Base-by-base conservation (phyloP, 2,329 filamentous ascomycete genomes). In the Ascochyta rabiei region DNA sequence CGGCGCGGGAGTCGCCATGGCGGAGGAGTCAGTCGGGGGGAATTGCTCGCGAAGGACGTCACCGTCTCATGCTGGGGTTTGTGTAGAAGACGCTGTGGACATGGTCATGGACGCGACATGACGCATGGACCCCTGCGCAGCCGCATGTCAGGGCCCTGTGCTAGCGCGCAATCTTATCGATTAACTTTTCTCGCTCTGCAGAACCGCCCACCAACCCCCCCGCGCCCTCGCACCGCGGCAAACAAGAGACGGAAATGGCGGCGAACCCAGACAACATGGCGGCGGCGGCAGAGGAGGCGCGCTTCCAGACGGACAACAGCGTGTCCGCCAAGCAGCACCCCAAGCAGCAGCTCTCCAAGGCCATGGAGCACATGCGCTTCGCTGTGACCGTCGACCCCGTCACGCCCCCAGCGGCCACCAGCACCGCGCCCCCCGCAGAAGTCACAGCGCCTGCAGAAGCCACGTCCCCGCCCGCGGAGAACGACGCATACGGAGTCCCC, bases 351-450 rank as follows among this genome's bases (percentile, higher is more conserved):
- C 75, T 82, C 49, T 79, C 78, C 26, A 80, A 79, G 59, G 78
- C 76, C 57, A 82, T 82, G 80, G 79, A 81, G 56, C 80, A 82
- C 68, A 78, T 82, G 73, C 79, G 80, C 60, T 71, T 72, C 62
- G 79, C 77, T 57, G 80, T 82, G 21, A 79, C 79, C 34, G 72
- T 79, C 53, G 63, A 75, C 65, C 68, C 70, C 54, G 55, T 69
- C 46, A 48, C 66, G 49, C 48, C 65, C 53, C 33, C 63, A 24
- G 9, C 26, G 7, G 8, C 26, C 8, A 28, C 26, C 9, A 10
- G 23, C 23, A 24, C 23, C 4, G 4, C 9, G 26, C 26, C 28
- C 12, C 10, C 12, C 10, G 12, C 28, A 13, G 26, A 28, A 28
- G 3, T 4, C 10, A 28, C 26, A 28, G 26, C 8, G 10, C 8